Evolutionary conservation across 768 basidiomycete species (phyloP).

Genomic region (Porpolomopsis calyptriformis): DNA sequence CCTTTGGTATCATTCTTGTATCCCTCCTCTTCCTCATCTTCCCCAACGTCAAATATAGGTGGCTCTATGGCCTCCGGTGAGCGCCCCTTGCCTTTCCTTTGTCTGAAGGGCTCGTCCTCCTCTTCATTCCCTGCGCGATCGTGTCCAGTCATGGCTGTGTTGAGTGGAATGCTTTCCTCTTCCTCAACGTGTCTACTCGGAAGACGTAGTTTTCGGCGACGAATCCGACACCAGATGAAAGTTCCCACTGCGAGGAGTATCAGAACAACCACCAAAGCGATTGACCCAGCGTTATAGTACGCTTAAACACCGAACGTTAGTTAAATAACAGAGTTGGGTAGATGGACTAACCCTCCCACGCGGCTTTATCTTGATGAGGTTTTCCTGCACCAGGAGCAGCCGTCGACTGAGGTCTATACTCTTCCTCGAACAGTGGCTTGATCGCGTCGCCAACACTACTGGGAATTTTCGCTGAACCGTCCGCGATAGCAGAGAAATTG

Average conservation of each 20-base stretch:
- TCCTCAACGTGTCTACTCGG: constrained; percentile 23
- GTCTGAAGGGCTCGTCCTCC: constrained; percentile 19
- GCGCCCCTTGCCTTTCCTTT: constrained; percentile 41
- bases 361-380: constrained; percentile 70
- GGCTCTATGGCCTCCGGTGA: constrained; percentile 23
- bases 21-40: constrained; percentile 41
- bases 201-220: constrained; percentile 35
- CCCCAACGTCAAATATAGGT: constrained; percentile 50
- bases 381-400: constrained; percentile 36
- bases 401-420: constrained; percentile 26
- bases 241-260: constrained; percentile 55
- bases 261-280: constrained; percentile 71
- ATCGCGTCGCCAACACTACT: constrained; percentile 63
- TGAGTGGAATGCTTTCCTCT: constrained; percentile 70
- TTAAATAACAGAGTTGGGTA: constrained; percentile 1
- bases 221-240: constrained; percentile 71
- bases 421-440: constrained; percentile 55
- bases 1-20: constrained; percentile 16
- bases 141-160: constrained; percentile 23
- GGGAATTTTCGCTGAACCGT: constrained; percentile 71
- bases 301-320: constrained; percentile 33
- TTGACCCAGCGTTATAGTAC: constrained; percentile 92
- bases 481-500: constrained; percentile 72
- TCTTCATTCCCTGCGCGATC: constrained; percentile 37
- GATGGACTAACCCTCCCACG: constrained; percentile 69